Evolutionary conservation across 192 early-diverging fungal genomes (phyloP), one percentile per base, ranked within the genome.

Genomic region (Fimicolochytrium jonesii): DNA sequence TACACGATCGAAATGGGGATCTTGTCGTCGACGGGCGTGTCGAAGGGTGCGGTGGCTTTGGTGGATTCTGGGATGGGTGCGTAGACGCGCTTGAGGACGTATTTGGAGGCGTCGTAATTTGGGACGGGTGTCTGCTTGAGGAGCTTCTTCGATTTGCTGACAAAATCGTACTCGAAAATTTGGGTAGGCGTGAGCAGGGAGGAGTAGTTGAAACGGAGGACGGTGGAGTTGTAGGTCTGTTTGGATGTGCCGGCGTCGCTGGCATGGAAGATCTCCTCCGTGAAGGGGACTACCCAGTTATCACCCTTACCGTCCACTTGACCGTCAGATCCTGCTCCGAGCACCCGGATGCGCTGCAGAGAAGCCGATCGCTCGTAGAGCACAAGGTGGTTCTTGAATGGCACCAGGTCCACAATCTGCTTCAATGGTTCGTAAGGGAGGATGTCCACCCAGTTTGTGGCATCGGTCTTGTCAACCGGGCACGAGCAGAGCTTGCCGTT

Each of bases 1-100:
- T 79, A 79, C 37, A 78, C 45, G 9, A 81, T 17, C 23, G 71
- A 66, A 30, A 79, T 63, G 30, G 79, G 79, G 53, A 80, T 72
- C 31, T 54, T 18, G 28, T 74, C 53, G 11, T 70, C 55, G 20
- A 74, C 58, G 2, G 75, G 72, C 6, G 72, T 79, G 33, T 76
- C 59, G 52, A 76, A 70, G 22, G 71, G 74, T 18, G 74, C 78
- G 1, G 36, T 53, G 56, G 53, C 64, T 15, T 20, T 25, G 28
- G 56, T 63, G 4, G 54, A 36, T n/a, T 23, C 20, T 13, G 67
- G 72, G 25, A 80, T 74, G 5, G 65, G 67, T 1, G 63, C 71
- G 0, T 59, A 59, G 11, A 76, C 50, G 7, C 61, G 49, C 33
- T 69, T 67, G 17, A 73, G 52, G 20, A 58, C 63, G 49, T 79